Conservation (phyloP, 176 grass and related monocot species). For the Zea mays region DNA sequence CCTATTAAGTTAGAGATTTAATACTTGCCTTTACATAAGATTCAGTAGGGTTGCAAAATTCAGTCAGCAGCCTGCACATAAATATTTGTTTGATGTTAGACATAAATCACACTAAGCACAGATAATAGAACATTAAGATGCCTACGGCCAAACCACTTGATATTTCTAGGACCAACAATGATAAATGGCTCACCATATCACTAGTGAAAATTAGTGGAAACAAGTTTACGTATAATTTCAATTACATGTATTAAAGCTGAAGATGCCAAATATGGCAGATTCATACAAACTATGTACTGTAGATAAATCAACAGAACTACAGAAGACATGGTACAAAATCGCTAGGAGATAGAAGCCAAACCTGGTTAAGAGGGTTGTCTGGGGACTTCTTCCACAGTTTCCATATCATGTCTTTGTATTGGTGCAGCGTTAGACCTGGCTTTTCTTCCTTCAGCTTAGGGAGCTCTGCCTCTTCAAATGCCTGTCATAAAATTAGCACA, state of each 20-base stretch:
- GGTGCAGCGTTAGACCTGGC: conserved; percentile 77
- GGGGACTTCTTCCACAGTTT: conserved; percentile 99
- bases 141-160: background rate
- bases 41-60: conserved; percentile 28
- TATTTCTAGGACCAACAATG: background rate
- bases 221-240: background rate
- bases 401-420: conserved; percentile 99
- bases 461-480: conserved; percentile 95
- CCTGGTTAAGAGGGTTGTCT: conserved; percentile 97
- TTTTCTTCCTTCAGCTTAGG: conserved; percentile 98
- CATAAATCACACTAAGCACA: background rate
- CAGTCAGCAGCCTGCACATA: conserved; percentile 47
- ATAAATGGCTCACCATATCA: background rate
- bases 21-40: conserved; percentile 12
- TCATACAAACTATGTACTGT: background rate
- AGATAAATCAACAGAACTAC: background rate
- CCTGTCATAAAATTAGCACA: conserved; percentile 39
- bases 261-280: background rate
- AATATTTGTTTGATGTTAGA: conserved; percentile 23
- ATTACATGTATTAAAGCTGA: background rate
- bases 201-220: background rate
- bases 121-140: background rate
- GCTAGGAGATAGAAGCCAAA: conserved; percentile 20
- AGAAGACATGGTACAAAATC: background rate
- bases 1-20: background rate